Conservation (phyloP, 2,329 filamentous ascomycete genomes). For the Gnomoniopsis sp. region DNA sequence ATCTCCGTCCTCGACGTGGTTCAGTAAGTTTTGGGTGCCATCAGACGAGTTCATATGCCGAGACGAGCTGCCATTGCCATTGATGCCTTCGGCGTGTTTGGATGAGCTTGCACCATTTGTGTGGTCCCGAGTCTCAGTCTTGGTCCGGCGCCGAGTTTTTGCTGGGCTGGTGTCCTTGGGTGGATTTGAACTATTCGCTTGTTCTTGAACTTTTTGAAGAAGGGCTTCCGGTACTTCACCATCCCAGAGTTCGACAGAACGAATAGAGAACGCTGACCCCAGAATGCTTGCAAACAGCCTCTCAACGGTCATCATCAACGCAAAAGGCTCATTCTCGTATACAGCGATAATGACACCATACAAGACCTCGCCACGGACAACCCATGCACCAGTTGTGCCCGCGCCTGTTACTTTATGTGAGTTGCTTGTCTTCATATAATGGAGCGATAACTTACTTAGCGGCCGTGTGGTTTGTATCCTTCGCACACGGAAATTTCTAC, state of each 20-base stretch:
- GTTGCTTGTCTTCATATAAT: neutral
- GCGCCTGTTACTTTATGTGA: neutral
- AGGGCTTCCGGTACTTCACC: neutral
- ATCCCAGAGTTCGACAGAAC: conserved; percentile 15
- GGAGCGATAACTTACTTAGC: neutral
- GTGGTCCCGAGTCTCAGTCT: neutral
- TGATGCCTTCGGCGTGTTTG: neutral
- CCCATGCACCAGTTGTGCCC: conserved; percentile 9
- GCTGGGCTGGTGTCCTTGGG: neutral
- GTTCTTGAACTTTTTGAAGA: neutral
- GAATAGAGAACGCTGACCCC: conserved; percentile 12
- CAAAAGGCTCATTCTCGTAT: conserved; percentile 14
- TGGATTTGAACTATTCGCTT: neutral
- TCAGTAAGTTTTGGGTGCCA: neutral
- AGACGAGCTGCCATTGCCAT: neutral
- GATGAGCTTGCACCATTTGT: neutral
- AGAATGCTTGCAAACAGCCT: conserved; percentile 9
- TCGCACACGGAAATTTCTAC: conserved; percentile 9
- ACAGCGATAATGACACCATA: conserved; percentile 12
- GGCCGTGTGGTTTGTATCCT: conserved; percentile 5
- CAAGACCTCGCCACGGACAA: conserved; percentile 11
- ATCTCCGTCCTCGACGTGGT: neutral
- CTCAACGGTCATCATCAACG: conserved; percentile 12
- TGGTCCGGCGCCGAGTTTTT: neutral
- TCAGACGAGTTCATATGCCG: neutral